Percentiles rank a stretch among this genome's conserved stretches.
These are phyloP conservation scores for Chaetomidium leptoderma DNA, from an alignment of 495 filamentous ascomycete species.

Conservation along the genomic window DNA sequence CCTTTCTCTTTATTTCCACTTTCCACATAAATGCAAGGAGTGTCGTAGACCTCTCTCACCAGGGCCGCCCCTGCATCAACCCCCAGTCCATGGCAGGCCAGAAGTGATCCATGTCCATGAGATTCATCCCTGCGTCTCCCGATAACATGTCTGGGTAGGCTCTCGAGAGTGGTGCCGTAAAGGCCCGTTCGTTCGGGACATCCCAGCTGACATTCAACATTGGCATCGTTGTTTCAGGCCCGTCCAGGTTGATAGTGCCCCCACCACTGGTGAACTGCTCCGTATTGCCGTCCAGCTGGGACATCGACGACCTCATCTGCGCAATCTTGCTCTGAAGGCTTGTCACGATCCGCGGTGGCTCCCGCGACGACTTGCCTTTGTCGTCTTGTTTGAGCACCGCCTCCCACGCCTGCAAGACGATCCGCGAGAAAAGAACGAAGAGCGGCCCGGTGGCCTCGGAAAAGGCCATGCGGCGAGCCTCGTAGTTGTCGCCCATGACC, in stretches of 20 bases:
- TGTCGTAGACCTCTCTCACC: not conserved
- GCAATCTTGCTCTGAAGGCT: not conserved
- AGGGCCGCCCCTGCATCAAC: not conserved
- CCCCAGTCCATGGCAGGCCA: constrained; percentile 4
- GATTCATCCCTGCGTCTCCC: not conserved
- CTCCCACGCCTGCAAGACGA: constrained; percentile 7
- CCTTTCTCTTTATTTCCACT: not conserved
- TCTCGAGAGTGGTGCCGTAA: not conserved
- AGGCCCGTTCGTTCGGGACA: not conserved
- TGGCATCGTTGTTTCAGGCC: too few relatives aligned
- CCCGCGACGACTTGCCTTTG: not conserved
- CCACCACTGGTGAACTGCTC: too few relatives aligned
- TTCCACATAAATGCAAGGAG: not conserved
- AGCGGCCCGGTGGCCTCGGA: not conserved
- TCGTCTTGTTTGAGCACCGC: too few relatives aligned
- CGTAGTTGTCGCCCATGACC: constrained; percentile 49
- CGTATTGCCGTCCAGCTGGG: too few relatives aligned
- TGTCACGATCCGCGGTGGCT: not conserved
- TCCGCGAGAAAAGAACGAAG: constrained; percentile 1
- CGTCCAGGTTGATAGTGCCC: not conserved
- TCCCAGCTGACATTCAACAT: not conserved
- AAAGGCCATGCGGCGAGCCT: constrained; percentile 19
- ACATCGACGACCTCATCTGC: not conserved
- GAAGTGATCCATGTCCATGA: not conserved
- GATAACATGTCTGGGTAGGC: not conserved